Evolutionary conservation across 2,329 filamentous ascomycete genomes (phyloP).

Genomic region (Metarhizium album): DNA sequence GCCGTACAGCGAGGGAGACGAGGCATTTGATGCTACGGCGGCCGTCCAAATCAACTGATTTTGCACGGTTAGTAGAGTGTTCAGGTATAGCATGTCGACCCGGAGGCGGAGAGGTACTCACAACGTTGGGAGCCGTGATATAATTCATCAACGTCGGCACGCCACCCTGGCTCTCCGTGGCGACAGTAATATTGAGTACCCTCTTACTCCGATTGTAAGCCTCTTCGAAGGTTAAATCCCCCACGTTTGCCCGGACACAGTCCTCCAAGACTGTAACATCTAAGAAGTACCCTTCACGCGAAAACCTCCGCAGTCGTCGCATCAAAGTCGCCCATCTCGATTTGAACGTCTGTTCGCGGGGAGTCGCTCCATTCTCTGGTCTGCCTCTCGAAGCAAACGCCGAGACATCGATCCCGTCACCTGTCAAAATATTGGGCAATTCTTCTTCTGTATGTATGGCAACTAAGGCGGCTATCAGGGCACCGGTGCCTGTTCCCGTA

Average conservation of each 20-base stretch:
- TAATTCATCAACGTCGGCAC: conserved; percentile 85
- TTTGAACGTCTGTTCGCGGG: conserved; percentile 26
- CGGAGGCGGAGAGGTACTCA: conserved; percentile 35
- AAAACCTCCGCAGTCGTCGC: conserved; percentile 58
- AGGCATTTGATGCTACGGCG: conserved; percentile 64
- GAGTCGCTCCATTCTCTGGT: conserved; percentile 19
- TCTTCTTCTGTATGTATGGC: conserved; percentile 82
- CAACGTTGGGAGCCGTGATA: conserved; percentile 84
- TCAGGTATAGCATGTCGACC: neutral
- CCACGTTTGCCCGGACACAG: conserved; percentile 75
- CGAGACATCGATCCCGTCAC: conserved; percentile 70
- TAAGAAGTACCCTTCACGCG: conserved; percentile 69
- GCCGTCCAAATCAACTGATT: conserved; percentile 66
- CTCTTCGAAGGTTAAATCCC: conserved; percentile 86
- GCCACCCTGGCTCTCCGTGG: conserved; percentile 60
- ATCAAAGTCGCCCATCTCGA: conserved; percentile 47
- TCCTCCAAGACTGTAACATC: conserved; percentile 75
- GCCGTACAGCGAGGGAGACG: conserved; percentile 53
- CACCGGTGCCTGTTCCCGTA: conserved; percentile 81
- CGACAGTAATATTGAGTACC: conserved; percentile 85
- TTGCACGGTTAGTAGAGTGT: conserved; percentile 6
- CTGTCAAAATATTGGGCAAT: conserved; percentile 63
- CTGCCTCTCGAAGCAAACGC: conserved; percentile 50
- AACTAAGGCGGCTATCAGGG: conserved; percentile 78
- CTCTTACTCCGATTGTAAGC: conserved; percentile 78